Base-by-base conservation (phyloP, 2,329 filamentous ascomycete genomes). In the Cordyceps tenuipes region DNA sequence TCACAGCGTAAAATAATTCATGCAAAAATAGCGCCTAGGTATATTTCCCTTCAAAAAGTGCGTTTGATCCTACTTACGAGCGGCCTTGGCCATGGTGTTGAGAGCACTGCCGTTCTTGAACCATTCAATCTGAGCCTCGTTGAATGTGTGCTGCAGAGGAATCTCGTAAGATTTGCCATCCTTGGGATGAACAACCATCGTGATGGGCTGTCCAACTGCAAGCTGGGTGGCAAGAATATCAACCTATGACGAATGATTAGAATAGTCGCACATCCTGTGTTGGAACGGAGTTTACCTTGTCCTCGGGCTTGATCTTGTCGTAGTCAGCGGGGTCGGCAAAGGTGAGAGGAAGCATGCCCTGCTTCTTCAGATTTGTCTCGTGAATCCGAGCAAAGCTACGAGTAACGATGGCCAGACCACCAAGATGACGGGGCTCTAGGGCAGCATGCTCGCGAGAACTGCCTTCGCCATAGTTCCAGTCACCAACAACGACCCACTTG, bases 351-450 rank as follows among this genome's bases (percentile, higher is more conserved):
- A 99, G 89, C 93, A 99, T 97, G 79, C 94, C 94, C 86, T 99
- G 94, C 88, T 99, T 99, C 90, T 99, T 99, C 82, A 99, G 80
- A 86, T 99, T 99, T 82, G 94, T 99, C 84, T 99, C 94, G 84
- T 99, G 94, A 73, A 99, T 99, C 89, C 94, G 94, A 71, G 94
- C 94, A 74, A 99, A 99, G 66, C 85, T 90, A 73, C 91, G 88
- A 72, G 89, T 92, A 75, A 99, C 95, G 81, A 99, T 96, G 71
- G 93, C 94, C 71, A 97, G 85, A 76, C 93, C 94, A 72, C 94
- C 94, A 66, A 99, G 87, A 81, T 97, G 93, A 75, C 94, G 88
- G 73, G 94, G 94, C 83, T 99, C 93, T 64, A 99, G 86, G 76
- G 94, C 94, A 68, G 94, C 94, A 76, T 99, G 94, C 83, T 99